Conservation (phyloP, 129 eudicot genomes). For the Escallonia herrerae region DNA sequence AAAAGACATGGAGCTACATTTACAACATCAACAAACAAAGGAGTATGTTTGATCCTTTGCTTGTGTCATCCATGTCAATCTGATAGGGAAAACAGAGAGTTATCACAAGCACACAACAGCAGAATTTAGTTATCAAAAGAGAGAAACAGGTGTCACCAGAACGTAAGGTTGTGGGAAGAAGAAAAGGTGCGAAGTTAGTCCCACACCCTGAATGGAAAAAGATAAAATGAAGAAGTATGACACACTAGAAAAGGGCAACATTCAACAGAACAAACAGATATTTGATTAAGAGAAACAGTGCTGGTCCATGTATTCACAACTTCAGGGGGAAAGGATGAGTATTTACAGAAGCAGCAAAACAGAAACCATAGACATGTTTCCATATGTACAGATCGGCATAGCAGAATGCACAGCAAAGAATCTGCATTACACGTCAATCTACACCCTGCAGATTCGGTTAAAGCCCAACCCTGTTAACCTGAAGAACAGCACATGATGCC, state of each 20-base stretch:
- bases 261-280: not conserved
- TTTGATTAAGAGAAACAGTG: not conserved
- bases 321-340: not conserved
- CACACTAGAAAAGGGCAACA: not conserved
- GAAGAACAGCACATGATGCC: conserved; percentile 4
- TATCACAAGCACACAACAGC: not conserved
- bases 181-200: too few species aligned
- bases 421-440: not conserved
- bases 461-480: not conserved
- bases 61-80: too few species aligned
- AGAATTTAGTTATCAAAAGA: not conserved
- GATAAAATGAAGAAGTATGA: too few species aligned
- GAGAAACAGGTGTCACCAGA: not conserved
- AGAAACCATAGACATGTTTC: not conserved
- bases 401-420: conserved; percentile 17
- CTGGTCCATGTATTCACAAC: not conserved
- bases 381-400: conserved; percentile 2
- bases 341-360: conserved; percentile 25
- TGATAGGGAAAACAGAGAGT: too few species aligned
- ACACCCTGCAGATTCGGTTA: not conserved
- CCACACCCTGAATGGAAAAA: too few species aligned
- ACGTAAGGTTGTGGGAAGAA: too few species aligned
- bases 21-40: too few species aligned
- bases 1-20: too few species aligned
- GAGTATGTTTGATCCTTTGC: too few species aligned